Evolutionary conservation across 148 eudicot species (phyloP).

Genomic region (Chenopodium formosanum): DNA sequence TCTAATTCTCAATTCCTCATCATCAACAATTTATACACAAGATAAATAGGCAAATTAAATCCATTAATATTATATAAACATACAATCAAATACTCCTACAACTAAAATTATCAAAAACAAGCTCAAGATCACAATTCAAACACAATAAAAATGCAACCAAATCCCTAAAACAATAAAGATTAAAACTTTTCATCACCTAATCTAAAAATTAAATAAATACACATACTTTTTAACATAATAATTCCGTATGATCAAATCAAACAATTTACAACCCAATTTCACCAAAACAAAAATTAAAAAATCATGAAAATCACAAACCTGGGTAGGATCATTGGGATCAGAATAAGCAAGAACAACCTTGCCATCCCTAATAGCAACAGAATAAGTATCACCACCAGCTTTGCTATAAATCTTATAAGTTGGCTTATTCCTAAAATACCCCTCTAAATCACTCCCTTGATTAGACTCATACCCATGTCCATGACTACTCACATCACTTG

Average conservation of each 20-base stretch:
- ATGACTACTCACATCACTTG: slow-evolving; percentile 3
- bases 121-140: not conserved
- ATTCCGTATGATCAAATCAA: not conserved
- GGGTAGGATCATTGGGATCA: slow-evolving; percentile 59
- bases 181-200: not conserved
- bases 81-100: no score
- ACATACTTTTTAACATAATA: no score
- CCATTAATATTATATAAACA: no score
- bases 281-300: not conserved
- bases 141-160: not conserved
- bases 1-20: not conserved
- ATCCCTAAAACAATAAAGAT: not conserved
- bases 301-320: slow-evolving; percentile 30
- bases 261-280: not conserved
- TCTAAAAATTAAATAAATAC: no score
- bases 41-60: not conserved
- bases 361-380: slow-evolving; percentile 64
- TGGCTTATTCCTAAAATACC: slow-evolving; percentile 39
- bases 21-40: not conserved
- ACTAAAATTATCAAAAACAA: not conserved
- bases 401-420: slow-evolving; percentile 50
- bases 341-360: slow-evolving; percentile 62
- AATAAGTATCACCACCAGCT: slow-evolving; percentile 53
- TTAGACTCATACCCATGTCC: slow-evolving; percentile 15
- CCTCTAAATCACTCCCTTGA: slow-evolving; percentile 1